Percentiles rank a stretch among this genome's conserved stretches.
These are phyloP conservation scores for Albifimbria verrucaria DNA, from an alignment of 2,329 filamentous ascomycete species.

Conservation along the genomic window DNA sequence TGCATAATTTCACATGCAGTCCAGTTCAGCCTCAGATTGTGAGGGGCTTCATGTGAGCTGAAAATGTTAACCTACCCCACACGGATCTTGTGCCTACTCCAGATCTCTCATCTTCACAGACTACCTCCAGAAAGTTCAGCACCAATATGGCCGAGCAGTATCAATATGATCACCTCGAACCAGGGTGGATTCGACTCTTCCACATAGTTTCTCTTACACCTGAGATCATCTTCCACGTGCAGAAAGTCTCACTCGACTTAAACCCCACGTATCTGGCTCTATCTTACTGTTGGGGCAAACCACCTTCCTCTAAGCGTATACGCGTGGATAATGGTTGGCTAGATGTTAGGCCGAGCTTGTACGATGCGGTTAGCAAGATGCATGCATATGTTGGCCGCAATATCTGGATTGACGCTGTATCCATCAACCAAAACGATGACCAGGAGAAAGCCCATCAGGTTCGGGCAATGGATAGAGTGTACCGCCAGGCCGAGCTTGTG, in stretches of 20 bases:
- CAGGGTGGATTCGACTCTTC: conserved; percentile 6
- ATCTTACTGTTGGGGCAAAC: conserved; percentile 9
- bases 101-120: background rate
- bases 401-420: conserved; percentile 9
- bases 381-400: background rate
- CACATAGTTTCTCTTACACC: conserved; percentile 4
- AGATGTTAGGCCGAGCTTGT: conserved; percentile 4
- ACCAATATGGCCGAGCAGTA: conserved; percentile 1
- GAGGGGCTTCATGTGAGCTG: no score
- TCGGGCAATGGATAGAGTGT: conserved; percentile 6
- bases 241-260: conserved; percentile 2
- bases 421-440: conserved; percentile 7
- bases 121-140: background rate
- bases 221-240: conserved; percentile 3
- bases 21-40: no score
- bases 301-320: background rate
- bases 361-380: conserved; percentile 3
- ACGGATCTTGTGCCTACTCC: background rate
- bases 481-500: conserved; percentile 5
- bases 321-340: background rate
- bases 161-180: conserved; percentile 2
- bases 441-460: conserved; percentile 8
- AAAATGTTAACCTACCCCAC: conserved; percentile 19
- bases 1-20: no score
- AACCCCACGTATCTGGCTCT: conserved; percentile 5